phyloP scores from a whole-genome alignment of 768 basidiomycete genomes.

The Trametes elegans region DNA sequence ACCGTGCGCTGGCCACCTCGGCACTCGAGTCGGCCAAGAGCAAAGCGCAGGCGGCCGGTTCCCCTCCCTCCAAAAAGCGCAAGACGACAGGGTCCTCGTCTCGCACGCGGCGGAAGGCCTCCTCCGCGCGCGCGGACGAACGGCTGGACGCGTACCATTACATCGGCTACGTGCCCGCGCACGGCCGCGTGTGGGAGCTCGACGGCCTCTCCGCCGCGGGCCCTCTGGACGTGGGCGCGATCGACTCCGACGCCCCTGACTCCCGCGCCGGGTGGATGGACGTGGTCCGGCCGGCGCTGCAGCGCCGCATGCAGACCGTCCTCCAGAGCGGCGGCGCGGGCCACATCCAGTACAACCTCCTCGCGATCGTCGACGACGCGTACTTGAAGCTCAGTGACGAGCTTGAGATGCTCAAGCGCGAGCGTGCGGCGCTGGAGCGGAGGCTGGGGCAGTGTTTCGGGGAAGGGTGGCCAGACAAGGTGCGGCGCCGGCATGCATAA shows the following conservation, averaged over 20 bases:
- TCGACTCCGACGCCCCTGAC: conserved; percentile 25
- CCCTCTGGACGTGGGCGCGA: conserved; percentile 61
- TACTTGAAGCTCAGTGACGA: conserved; percentile 50
- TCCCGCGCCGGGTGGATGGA: conserved; percentile 49
- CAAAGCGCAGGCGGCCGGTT: conserved; percentile 33
- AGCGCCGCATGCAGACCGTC: conserved; percentile 60
- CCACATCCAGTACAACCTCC: conserved; percentile 58
- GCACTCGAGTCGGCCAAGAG: conserved; percentile 45
- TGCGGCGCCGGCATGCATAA: conserved; percentile 4
- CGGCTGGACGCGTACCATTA: conserved; percentile 57
- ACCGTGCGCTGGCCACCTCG: conserved; percentile 43
- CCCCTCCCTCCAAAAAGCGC: conserved; percentile 37
- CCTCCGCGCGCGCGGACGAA: conserved; percentile 29
- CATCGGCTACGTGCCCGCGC: conserved; percentile 61
- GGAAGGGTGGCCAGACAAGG: conserved; percentile 39
- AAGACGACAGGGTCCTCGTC: conserved; percentile 22
- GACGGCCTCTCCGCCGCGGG: conserved; percentile 57
- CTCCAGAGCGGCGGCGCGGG: conserved; percentile 27
- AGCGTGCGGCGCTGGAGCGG: conserved; percentile 44
- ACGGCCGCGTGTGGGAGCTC: conserved; percentile 70
- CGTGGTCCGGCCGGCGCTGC: conserved; percentile 56
- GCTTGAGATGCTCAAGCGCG: conserved; percentile 51
- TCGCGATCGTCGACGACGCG: conserved; percentile 55
- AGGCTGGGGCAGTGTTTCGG: conserved; percentile 34
- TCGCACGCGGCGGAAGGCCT: conserved; percentile 25